A percentile compares a stretch with the other conserved stretches of the same genome.
phyloP scores from a whole-genome alignment of 2,329 filamentous ascomycete species.

The Colletotrichum sp. region DNA sequence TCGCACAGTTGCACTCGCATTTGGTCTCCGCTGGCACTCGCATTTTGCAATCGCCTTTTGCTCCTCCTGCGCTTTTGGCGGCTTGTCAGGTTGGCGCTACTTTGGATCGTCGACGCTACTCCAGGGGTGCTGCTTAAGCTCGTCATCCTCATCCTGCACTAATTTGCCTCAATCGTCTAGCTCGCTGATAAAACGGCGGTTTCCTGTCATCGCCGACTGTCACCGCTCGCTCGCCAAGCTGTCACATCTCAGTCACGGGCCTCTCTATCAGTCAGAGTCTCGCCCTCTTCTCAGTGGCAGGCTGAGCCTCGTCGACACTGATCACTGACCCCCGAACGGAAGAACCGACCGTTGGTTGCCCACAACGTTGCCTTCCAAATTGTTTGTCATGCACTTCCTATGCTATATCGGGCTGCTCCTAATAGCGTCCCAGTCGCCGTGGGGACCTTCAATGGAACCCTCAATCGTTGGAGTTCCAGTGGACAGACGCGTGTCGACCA shows the following conservation, averaged over 20 bases:
- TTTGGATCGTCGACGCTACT: slow-evolving; percentile 7
- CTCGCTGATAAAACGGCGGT: not conserved
- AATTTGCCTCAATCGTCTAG: not conserved
- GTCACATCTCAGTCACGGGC: slow-evolving; percentile 7
- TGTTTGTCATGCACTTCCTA: not conserved
- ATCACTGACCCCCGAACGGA: not conserved
- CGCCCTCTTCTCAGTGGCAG: not conserved
- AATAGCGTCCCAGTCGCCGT: slow-evolving; percentile 7
- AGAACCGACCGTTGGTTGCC: not conserved
- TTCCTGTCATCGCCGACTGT: not conserved
- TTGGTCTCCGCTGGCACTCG: not conserved
- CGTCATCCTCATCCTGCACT: not conserved
- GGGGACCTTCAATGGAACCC: not conserved
- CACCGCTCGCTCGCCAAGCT: not conserved
- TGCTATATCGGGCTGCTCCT: not conserved
- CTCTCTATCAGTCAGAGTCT: not conserved
- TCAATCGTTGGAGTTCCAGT: not conserved
- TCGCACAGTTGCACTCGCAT: not conserved
- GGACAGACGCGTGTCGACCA: not conserved
- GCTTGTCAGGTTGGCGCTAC: slow-evolving; percentile 5
- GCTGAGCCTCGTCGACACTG: not conserved
- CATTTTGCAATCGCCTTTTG: not conserved
- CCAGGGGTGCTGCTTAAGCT: slow-evolving; percentile 1
- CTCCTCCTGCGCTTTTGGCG: not conserved
- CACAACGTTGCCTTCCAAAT: not conserved